Base-by-base conservation (phyloP, 1,139 yeast genomes). In the Kodamaea arcana region DNA sequence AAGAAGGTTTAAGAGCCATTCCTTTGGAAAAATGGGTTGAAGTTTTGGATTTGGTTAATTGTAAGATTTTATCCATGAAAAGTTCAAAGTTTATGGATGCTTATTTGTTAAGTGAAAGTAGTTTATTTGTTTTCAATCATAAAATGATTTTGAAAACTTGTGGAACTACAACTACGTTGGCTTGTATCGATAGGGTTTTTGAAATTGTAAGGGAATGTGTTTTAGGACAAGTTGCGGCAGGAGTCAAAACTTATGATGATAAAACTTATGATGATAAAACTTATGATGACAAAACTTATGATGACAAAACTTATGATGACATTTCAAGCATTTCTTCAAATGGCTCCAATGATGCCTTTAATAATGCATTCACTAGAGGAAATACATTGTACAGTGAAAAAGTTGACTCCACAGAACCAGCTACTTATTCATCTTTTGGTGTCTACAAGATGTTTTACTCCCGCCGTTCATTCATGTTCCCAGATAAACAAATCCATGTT, bases 151-250 rank as follows among this genome's bases (percentile, higher is more conserved):
- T 92, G 53, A 92, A 92, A 61, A 92, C 98, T 11, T 92, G 98
- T 58, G 98, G 98, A 9, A 90, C 97, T 11, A 92, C 97, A 2
- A 87, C 97, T 2, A 82, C 95, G 1, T 71, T 92, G 43, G 76
- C 80, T 22, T 92, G 97, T 48, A 63, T 92, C 27, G 79, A 77
- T 21, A 72, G 75, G 36, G 63, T 90, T 40, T 75, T 83, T 45
- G 72, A 74, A 29, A 58, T 77, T 17, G 75, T 82, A 10, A 52
- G 58, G 20, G 46, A 58, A 4, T 33, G 44, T 6, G 51, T 40
- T 38, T 45, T 51, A 16, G 34, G 35, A 24, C 45, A 39, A 17
- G 16, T 17, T 15, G 33, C 22, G 9, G 22, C 22, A 18, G 6
- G 9, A 7, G 9, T 9, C 9, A 9, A 9, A 6, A 18, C 9